Evolutionary conservation across 345 rosid genomes (phyloP).

Genomic region (Triadica sebifera): DNA sequence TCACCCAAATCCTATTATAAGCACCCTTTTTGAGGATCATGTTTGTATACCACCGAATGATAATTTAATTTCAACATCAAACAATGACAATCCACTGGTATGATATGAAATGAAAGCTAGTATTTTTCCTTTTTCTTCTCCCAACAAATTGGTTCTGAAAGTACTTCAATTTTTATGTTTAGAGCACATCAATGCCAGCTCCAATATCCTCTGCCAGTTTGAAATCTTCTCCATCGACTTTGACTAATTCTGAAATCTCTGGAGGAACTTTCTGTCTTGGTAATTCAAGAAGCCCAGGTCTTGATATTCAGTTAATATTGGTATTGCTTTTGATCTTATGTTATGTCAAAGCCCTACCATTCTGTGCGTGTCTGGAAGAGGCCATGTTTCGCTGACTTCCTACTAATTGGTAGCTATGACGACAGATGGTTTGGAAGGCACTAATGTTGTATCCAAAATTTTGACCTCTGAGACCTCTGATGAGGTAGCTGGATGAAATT

Average conservation of each 20-base stretch:
- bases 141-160: not conserved
- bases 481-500: constrained; percentile 31
- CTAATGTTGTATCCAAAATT: constrained; percentile 3
- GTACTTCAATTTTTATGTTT: constrained; percentile 19
- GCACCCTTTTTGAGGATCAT: constrained; percentile 50
- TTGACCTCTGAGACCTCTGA: constrained; percentile 6
- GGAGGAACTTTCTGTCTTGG: constrained; percentile 9
- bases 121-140: not conserved
- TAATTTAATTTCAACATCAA: constrained; percentile 16
- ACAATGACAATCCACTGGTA: constrained; percentile 27
- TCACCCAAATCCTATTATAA: constrained; percentile 37
- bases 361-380: not conserved
- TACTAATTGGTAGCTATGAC: constrained; percentile 8
- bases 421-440: constrained; percentile 10
- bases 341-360: not conserved
- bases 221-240: constrained; percentile 24
- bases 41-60: constrained; percentile 25
- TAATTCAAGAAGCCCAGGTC: constrained; percentile 23
- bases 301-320: not conserved
- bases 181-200: constrained; percentile 22
- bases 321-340: not conserved
- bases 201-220: constrained; percentile 17
- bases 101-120: not conserved
- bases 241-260: constrained; percentile 23
- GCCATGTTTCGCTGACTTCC: not conserved